phyloP scores from a whole-genome alignment of 805 yeast species.

The Pichia deserticola region DNA sequence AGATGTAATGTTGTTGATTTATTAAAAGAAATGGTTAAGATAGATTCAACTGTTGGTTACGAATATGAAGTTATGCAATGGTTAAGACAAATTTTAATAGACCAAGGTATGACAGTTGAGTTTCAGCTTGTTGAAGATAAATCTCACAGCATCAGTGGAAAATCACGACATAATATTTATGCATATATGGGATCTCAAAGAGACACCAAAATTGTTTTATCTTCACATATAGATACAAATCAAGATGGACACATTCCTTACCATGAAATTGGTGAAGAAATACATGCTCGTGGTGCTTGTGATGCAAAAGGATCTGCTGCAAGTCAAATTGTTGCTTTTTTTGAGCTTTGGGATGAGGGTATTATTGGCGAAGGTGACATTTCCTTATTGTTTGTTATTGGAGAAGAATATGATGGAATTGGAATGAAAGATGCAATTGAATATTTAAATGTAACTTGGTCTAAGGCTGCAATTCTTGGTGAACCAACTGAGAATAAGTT shows the following conservation, averaged over 20 bases:
- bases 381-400: conserved; percentile 52
- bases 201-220: conserved; percentile 38
- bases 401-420: conserved; percentile 55
- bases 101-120: conserved; percentile 49
- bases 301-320: conserved; percentile 68
- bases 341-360: conserved; percentile 33
- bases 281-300: conserved; percentile 57
- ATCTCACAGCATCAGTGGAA: neutral
- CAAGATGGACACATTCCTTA: conserved; percentile 27
- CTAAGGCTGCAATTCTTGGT: conserved; percentile 60
- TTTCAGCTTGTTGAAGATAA: conserved; percentile 15
- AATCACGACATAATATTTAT: conserved; percentile 32
- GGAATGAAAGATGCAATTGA: conserved; percentile 48
- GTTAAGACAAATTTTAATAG: conserved; percentile 17
- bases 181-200: conserved; percentile 45
- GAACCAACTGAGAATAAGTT: conserved; percentile 66
- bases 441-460: conserved; percentile 31
- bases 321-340: conserved; percentile 45
- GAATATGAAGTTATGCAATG: neutral
- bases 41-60: neutral
- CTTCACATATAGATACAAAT: conserved; percentile 66
- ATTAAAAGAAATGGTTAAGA: neutral
- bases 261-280: conserved; percentile 31
- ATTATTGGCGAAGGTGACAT: conserved; percentile 46
- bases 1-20: neutral